Evolutionary conservation across 2,329 filamentous ascomycete genomes (phyloP), one percentile per base, ranked within the genome.

Genomic region (Hirsutella thompsonii): DNA sequence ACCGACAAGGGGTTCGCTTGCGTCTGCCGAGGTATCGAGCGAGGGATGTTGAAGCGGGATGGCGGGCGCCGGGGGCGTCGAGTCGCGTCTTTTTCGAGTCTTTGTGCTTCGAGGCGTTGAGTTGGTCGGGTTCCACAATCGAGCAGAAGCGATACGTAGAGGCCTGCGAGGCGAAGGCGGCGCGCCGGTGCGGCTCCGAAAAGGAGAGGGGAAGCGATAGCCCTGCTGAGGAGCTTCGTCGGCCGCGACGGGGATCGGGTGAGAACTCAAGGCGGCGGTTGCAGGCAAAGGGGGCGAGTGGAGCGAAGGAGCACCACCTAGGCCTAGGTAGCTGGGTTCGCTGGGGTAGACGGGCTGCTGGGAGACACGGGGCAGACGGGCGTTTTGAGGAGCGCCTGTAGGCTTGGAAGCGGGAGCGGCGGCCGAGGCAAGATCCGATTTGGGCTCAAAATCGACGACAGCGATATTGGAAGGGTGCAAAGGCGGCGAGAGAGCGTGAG

Each of bases 81-180:
- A 76, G 14, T 65, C 65, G 20, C 70, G 69, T 42, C 72, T 67
- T 45, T 55, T 61, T 42, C 64, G 52, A 37, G 44, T 42, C 20
- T 48, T 52, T 42, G 60, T 47, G 41, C 56, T 49, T 43, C 71
- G 64, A 36, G 72, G 72, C 2, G 73, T 76, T 20, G 72, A 77
- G 53, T 77, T 77, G 44, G 70, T 70, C 20, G 74, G 74, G 50
- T 77, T 77, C 74, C 74, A 77, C 47, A 77, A 69, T 29, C 72
- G 70, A 36, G 68, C 66, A 19, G 69, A 62, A 4, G 65, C 62
- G 23, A 66, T 59, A 23, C 61, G 64, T 40, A 58, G 62, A 37
- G 62, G 55, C 20, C 62, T 60, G 26, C 49, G 57, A 28, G 45
- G 36, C 14, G 13, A 69, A 61, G 5, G 64, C 62, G 23, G 65